Evolutionary conservation across 768 basidiomycete genomes (phyloP), one percentile per base, ranked within the genome.

Genomic region (Hypholoma sublateritium): DNA sequence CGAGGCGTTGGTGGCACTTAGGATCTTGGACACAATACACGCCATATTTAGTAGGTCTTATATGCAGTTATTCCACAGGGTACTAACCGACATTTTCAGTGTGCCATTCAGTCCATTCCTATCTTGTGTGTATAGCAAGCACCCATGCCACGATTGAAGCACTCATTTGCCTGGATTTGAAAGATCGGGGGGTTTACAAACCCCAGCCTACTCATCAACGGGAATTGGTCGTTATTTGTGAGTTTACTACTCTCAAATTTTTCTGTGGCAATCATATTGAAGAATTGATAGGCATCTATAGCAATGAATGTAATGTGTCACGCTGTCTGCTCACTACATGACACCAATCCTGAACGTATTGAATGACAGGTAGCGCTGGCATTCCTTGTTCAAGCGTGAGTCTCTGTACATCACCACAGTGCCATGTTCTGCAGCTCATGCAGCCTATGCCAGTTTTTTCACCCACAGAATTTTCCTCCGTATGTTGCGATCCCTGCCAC

Each of bases 341-440:
- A 11, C 22, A 44, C n/a, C 43, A 22, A 11, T 44, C 9, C 5
- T 19, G 32, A 21, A 25, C 24, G 7, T 50, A 19, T 36, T 22
- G 19, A 46, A 24, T 32, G 14, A 25, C 54, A 80, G 76, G 62
- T 80, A 36, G 16, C 71, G 36, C 72, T 79, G 44, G 77, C 76
- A 17, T 75, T 79, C 43, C 60, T 76, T 32, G 74, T 75, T 5
- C 78, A 81, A 68, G 68, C 67, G 77, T 80, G 41, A 24, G 74
- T 57, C 51, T 34, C 8, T 58, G 24, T 7, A 22, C 19, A 2
- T 43, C 41, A n/a, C n/a, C n/a, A n/a, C n/a, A n/a, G n/a, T n/a
- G 14, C 6, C 21, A 41, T 3, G 19, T n/a, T 42, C 14, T 28
- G 12, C 17, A 14, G 44, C 42, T 37, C 7, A 48, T 35, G 12